Percentiles rank a stretch among this genome's conserved stretches.
Conservation (phyloP, 2,329 filamentous ascomycete species). For the Echinosphaeria canescens region DNA sequence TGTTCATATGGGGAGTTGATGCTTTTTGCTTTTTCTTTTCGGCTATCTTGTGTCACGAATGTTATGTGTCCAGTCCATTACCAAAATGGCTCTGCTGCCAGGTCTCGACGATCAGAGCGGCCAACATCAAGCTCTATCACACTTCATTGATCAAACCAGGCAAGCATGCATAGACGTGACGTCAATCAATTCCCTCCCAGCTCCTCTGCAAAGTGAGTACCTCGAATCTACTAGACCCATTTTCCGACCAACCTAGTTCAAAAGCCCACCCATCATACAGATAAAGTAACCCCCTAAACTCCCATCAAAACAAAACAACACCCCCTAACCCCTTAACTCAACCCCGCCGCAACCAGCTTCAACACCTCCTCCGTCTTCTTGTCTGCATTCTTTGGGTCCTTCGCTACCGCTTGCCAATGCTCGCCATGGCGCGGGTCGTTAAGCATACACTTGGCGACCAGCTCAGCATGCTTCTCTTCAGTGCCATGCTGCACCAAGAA, state of each 20-base stretch:
- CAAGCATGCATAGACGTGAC: too few relatives aligned
- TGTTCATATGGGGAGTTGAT: too few relatives aligned
- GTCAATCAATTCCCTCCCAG: too few relatives aligned
- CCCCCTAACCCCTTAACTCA: constrained; percentile 4
- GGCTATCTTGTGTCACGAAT: too few relatives aligned
- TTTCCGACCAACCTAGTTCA: background rate
- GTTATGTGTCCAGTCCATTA: too few relatives aligned
- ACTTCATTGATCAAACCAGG: too few relatives aligned
- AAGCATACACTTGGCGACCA: constrained; percentile 57
- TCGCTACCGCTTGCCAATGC: constrained; percentile 69
- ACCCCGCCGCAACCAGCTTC: constrained; percentile 46
- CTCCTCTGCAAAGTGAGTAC: too few relatives aligned
- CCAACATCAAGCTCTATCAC: too few relatives aligned
- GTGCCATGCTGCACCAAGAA: constrained; percentile 86
- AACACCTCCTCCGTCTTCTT: constrained; percentile 63
- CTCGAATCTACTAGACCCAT: too few relatives aligned
- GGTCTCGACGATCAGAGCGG: too few relatives aligned
- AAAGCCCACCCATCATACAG: background rate
- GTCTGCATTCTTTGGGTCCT: constrained; percentile 63
- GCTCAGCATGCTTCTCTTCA: constrained; percentile 74
- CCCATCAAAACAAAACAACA: background rate
- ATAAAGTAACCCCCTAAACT: background rate
- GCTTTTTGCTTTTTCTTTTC: too few relatives aligned
- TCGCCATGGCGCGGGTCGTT: constrained; percentile 88
- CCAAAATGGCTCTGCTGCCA: too few relatives aligned